Base-by-base conservation (phyloP, 306 rosid species). In the Quillaja saponaria region DNA sequence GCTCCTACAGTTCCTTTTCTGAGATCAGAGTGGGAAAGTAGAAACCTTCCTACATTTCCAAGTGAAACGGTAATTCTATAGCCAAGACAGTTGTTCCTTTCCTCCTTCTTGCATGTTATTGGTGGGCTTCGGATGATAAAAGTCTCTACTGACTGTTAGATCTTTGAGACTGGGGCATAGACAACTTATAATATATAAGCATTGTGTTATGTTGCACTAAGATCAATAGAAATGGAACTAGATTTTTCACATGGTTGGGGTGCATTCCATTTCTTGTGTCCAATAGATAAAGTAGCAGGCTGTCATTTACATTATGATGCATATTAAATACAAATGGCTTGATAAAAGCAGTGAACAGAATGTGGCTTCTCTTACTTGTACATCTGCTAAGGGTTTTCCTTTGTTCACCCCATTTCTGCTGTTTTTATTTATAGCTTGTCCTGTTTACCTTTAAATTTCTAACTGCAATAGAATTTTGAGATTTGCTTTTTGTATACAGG, bases 11-110 rank as follows among this genome's bases (percentile, higher is more conserved):
- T 71, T 42, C 74, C 88, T 61, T 72, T 70, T 63, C 71, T 63
- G 61, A 78, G 81, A 64, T 66, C 75, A 54, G 78, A 58, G 54
- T 34, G 72, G 55, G 71, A 62, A 56, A 54, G 49, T 48, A 69
- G 74, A 75, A 75, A 65, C 55, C 19, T 69, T 46, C 39, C 74
- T 66, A 46, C 64, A 49, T 71, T 63, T 63, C 57, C 76, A 41
- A 73, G 67, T 45, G 80, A 77, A 51, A 64, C 15, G 84, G 87
- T 87, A 66, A 76, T 8, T 34, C 34, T 60, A 48, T 6, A 62
- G 52, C 49, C 62, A 37, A n/a, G 34, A 33, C 61, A 51, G 49
- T 20, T 40, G 33, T 66, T 61, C 17, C 31, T 46, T 52, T 25
- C 39, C 33, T 58, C 61, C 14, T 38, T 19, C 65, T 61, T 76